Evolutionary conservation across 257 asterid genomes (phyloP).

Genomic region (Salvia miltiorrhiza): DNA sequence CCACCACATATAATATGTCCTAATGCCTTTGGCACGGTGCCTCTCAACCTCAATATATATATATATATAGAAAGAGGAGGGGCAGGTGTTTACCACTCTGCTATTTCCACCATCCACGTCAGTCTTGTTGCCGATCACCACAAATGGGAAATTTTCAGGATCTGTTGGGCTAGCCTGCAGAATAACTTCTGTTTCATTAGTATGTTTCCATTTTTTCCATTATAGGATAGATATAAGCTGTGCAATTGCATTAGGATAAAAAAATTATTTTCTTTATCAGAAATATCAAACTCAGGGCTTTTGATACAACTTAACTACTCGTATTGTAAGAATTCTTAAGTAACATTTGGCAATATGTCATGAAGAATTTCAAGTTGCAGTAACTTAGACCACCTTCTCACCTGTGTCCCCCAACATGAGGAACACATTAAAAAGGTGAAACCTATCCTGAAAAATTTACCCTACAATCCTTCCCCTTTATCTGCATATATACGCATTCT

Average conservation of each 20-base stretch:
- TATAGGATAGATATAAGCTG: not conserved
- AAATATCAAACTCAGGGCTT: not conserved
- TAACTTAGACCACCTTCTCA: not conserved
- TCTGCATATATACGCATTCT: not conserved
- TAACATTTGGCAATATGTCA: not conserved
- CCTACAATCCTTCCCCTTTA: not conserved
- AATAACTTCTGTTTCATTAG: slow-evolving; percentile 13
- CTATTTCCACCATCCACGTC: slow-evolving; percentile 97
- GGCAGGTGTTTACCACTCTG: slow-evolving; percentile 62
- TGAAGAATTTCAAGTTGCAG: not conserved
- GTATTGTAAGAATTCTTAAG: not conserved
- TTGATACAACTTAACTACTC: not conserved
- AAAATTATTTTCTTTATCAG: not conserved
- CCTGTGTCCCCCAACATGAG: not conserved
- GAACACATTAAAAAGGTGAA: not conserved
- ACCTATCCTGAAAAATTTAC: not conserved
- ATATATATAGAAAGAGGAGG: not conserved
- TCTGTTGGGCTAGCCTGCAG: slow-evolving; percentile 98
- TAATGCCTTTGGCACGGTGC: not conserved
- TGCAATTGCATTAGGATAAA: not conserved
- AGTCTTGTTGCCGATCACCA: slow-evolving; percentile 94
- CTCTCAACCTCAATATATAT: not conserved
- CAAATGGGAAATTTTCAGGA: slow-evolving; percentile 97
- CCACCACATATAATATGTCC: not conserved
- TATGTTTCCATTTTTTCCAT: not conserved